Percentiles rank a stretch among this genome's conserved stretches.
These are phyloP conservation scores for Echium plantagineum DNA, from an alignment of 257 asterid genomes.

Conservation along the genomic window DNA sequence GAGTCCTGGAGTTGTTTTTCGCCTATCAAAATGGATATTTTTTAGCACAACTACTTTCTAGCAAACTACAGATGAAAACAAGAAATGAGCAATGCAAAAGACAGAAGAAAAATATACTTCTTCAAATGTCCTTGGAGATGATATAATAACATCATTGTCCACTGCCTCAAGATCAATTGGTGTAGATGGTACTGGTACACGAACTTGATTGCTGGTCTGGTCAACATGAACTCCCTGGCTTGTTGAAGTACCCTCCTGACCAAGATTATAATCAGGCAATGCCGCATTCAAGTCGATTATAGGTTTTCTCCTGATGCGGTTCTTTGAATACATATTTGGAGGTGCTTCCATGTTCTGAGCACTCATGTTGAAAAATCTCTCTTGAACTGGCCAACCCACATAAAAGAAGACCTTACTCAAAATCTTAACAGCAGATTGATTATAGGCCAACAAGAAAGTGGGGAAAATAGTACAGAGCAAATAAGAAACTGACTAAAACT, in stretches of 20 bases:
- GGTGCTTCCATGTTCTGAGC: conserved; percentile 17
- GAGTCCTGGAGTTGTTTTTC: conserved; percentile 41
- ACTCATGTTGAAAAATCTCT: conserved; percentile 16
- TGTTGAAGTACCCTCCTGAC: conserved; percentile 26
- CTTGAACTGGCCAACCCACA: neutral
- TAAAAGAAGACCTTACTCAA: neutral
- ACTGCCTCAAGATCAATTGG: conserved; percentile 35
- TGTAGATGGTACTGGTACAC: conserved; percentile 9
- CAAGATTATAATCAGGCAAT: conserved; percentile 19
- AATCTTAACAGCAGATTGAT: neutral
- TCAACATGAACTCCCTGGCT: conserved; percentile 5
- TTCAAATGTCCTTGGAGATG: conserved; percentile 32
- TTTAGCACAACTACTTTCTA: conserved; percentile 8
- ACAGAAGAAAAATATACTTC: conserved; percentile 15
- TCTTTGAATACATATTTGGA: conserved; percentile 15
- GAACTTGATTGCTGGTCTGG: conserved; percentile 11
- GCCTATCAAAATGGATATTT: conserved; percentile 44
- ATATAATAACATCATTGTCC: conserved; percentile 40
- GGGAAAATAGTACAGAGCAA: no score
- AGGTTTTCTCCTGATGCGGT: conserved; percentile 18
- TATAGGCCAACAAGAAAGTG: neutral
- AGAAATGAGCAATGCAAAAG: neutral
- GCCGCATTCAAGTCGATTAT: conserved; percentile 25
- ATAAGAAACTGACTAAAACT: neutral
- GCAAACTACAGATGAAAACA: neutral